phyloP scores from a whole-genome alignment of 106 monocot genomes.

The Chionographis japonica region DNA sequence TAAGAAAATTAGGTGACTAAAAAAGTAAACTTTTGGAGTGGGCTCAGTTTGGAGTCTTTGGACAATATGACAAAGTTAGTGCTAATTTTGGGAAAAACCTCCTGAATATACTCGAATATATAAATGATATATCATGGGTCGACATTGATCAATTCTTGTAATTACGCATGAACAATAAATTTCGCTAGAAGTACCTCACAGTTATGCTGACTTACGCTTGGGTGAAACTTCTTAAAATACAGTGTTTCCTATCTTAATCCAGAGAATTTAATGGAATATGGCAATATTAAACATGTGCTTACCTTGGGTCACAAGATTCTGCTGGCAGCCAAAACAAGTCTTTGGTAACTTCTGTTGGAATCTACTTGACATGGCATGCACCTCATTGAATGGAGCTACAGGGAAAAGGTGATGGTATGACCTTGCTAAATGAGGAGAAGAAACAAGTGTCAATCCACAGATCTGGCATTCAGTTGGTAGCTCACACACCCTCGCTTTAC shows the following conservation, averaged over 20 bases:
- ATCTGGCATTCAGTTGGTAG: constrained; percentile 83
- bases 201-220: too few relatives aligned
- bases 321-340: constrained; percentile 85
- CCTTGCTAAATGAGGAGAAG: constrained; percentile 95
- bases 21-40: too few relatives aligned
- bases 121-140: too few relatives aligned
- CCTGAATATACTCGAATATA: too few relatives aligned
- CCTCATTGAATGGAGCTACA: constrained; percentile 81
- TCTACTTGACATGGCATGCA: constrained; percentile 27
- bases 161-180: not conserved
- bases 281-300: constrained; percentile 8
- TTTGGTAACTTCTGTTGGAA: constrained; percentile 48
- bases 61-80: too few relatives aligned
- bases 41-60: too few relatives aligned
- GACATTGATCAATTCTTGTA: not conserved
- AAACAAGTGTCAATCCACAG: constrained; percentile 94
- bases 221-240: too few relatives aligned
- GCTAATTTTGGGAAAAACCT: too few relatives aligned
- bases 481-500: constrained; percentile 85
- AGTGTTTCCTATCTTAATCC: too few relatives aligned
- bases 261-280: too few relatives aligned
- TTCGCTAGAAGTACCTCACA: too few relatives aligned
- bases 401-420: constrained; percentile 99
- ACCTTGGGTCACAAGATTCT: constrained; percentile 66
- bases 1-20: too few relatives aligned